A percentile compares a stretch with the other conserved stretches of the same genome.
Evolutionary conservation across 208 protist genomes (phyloP).

Genomic region (Phytomonas sp.): DNA sequence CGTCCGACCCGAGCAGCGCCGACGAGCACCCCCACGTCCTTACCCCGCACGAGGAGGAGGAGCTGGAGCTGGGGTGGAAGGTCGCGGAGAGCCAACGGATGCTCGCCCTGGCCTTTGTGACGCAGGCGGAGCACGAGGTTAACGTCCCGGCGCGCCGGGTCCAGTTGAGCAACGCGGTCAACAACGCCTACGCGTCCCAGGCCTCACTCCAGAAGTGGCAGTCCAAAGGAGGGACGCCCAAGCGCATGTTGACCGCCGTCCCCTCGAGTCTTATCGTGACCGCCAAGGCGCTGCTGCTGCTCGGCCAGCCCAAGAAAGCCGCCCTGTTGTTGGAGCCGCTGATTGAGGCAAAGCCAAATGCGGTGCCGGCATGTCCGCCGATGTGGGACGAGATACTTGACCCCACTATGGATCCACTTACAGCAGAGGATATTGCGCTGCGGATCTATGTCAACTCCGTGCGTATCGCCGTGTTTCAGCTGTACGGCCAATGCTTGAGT

Average conservation of each 20-base stretch:
- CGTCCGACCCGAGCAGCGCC: constrained; percentile 34
- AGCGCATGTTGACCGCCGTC: constrained; percentile 63
- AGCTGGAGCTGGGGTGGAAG: constrained; percentile 48
- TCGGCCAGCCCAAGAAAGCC: constrained; percentile 75
- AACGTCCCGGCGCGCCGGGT: constrained; percentile 64
- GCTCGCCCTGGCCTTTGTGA: constrained; percentile 72
- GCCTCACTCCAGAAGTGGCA: constrained; percentile 70
- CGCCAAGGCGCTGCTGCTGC: constrained; percentile 59
- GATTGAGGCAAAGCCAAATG: constrained; percentile 70
- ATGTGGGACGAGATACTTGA: constrained; percentile 60
- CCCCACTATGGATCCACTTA: constrained; percentile 39
- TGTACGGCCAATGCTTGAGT: constrained; percentile 73
- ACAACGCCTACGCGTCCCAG: constrained; percentile 80
- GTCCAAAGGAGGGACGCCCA: constrained; percentile 46
- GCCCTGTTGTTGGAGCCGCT: constrained; percentile 77
- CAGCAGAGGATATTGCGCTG: constrained; percentile 53
- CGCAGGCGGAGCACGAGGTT: constrained; percentile 79
- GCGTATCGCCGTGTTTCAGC: constrained; percentile 59
- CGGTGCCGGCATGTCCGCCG: constrained; percentile 54
- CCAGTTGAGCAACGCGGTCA: constrained; percentile 80
- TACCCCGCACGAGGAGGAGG: constrained; percentile 20
- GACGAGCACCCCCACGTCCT: constrained; percentile 31
- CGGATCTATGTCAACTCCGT: constrained; percentile 59
- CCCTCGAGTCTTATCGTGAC: constrained; percentile 63
- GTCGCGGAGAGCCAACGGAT: constrained; percentile 80